Evolutionary conservation across 2,329 filamentous ascomycete genomes (phyloP).

Genomic region (Pestalotiopsis sp.): DNA sequence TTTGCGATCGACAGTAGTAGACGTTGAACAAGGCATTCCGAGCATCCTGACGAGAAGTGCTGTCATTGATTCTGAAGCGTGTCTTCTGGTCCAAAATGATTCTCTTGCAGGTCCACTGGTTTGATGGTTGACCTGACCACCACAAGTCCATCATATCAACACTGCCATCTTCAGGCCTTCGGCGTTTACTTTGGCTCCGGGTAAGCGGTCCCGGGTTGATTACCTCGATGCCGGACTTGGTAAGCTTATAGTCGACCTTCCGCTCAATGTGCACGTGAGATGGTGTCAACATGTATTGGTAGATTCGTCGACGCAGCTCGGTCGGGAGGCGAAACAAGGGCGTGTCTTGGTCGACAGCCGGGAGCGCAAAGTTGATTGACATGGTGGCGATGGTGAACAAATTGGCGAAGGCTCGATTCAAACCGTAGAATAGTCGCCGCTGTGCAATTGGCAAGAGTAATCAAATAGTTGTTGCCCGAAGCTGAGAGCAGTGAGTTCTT

Average conservation of each 20-base stretch:
- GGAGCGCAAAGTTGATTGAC: not conserved
- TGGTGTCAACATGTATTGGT: constrained; percentile 1
- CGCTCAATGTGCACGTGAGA: not conserved
- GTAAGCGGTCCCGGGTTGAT: not conserved
- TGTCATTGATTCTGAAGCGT: not conserved
- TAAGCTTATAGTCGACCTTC: not conserved
- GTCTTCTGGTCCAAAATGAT: not conserved
- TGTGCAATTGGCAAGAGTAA: no score
- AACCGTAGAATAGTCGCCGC: no score
- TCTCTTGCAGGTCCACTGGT: not conserved
- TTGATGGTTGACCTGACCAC: not conserved
- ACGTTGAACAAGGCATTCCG: not conserved
- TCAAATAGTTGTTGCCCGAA: no score
- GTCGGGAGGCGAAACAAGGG: not conserved
- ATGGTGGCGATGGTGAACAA: not conserved
- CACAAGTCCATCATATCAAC: no score
- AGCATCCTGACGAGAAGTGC: not conserved
- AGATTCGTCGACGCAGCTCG: not conserved
- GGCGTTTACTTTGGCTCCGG: not conserved
- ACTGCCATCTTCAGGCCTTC: not conserved
- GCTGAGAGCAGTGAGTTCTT: no score
- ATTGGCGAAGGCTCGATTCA: no score
- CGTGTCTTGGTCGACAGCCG: not conserved
- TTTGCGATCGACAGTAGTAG: not conserved
- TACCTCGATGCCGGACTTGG: not conserved